Percentiles rank a stretch among this genome's conserved stretches.
phyloP scores from a whole-genome alignment of 192 early-diverging fungal genomes.

The Coemansia sp. region DNA sequence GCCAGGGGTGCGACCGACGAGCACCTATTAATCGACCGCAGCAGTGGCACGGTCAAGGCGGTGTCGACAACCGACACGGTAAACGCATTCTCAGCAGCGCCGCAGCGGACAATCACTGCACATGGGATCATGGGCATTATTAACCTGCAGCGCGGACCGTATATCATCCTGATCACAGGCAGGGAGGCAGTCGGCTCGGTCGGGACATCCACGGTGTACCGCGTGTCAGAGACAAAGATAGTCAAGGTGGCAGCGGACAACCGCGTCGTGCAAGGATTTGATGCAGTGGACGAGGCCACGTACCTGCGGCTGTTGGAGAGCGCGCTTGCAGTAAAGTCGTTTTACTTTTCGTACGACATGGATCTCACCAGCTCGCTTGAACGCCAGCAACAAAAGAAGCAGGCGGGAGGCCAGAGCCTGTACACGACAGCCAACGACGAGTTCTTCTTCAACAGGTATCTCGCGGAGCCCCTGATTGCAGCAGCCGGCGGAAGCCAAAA shows the following conservation, averaged over 20 bases:
- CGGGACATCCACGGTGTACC: slow-evolving; percentile 40
- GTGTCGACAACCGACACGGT: slow-evolving; percentile 3
- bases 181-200: slow-evolving; percentile 43
- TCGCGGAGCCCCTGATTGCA: slow-evolving; percentile 69
- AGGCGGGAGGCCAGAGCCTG: slow-evolving; percentile 3
- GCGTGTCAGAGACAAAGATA: slow-evolving; percentile 40
- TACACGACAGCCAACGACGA: slow-evolving; percentile 75
- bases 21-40: slow-evolving; percentile 41
- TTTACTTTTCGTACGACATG: slow-evolving; percentile 85
- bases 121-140: slow-evolving; percentile 52
- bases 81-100: slow-evolving; percentile 32
- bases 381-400: slow-evolving; percentile 57
- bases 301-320: slow-evolving; percentile 63
- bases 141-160: slow-evolving; percentile 45
- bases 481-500: slow-evolving; percentile 21
- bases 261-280: slow-evolving; percentile 20
- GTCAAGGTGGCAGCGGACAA: slow-evolving; percentile 37
- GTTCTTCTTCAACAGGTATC: slow-evolving; percentile 91
- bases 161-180: slow-evolving; percentile 50
- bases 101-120: slow-evolving; percentile 43
- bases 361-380: slow-evolving; percentile 87
- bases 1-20: slow-evolving; percentile 34
- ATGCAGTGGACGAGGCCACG: slow-evolving; percentile 60
- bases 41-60: slow-evolving; percentile 21
- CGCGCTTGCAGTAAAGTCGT: slow-evolving; percentile 57